These are phyloP conservation scores for Penicillium sp. DNA, from an alignment of 2,329 filamentous ascomycete genomes.

Conservation along the genomic window DNA sequence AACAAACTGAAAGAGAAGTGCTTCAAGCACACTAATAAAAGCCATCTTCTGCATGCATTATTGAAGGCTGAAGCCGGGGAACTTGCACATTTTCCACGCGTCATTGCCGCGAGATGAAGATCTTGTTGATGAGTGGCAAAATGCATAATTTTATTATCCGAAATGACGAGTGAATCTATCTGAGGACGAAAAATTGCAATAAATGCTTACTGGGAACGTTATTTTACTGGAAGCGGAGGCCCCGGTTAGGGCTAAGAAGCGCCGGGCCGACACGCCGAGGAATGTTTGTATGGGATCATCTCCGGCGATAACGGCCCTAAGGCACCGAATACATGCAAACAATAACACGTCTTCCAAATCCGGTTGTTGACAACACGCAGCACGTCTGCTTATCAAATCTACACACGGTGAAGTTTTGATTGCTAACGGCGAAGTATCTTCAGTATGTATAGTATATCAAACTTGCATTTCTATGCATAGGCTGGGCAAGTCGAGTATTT, in stretches of 20 bases:
- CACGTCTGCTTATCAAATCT: not conserved
- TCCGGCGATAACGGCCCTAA: not conserved
- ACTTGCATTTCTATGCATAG: not conserved
- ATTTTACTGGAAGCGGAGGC: not conserved
- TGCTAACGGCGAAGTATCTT: not conserved
- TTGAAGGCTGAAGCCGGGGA: not conserved
- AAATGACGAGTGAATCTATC: too few species aligned
- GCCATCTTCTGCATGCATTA: not conserved
- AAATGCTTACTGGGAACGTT: not conserved
- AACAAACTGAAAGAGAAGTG: not conserved
- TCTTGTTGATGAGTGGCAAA: not conserved
- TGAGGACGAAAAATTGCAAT: not conserved
- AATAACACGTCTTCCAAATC: conserved; percentile 3
- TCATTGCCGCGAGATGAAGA: not conserved
- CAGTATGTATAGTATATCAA: not conserved
- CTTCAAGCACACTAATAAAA: not conserved
- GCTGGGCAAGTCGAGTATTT: not conserved
- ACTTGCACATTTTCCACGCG: not conserved
- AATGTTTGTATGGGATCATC: conserved; percentile 3
- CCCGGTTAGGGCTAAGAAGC: not conserved
- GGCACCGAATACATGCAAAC: not conserved
- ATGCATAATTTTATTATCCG: too few species aligned
- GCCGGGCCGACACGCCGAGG: not conserved
- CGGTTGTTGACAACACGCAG: not conserved
- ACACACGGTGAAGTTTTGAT: not conserved